Percentiles rank a stretch among this genome's conserved stretches.
Evolutionary conservation across 2,329 filamentous ascomycete species (phyloP).

Genomic region (Penicillium crustosum): DNA sequence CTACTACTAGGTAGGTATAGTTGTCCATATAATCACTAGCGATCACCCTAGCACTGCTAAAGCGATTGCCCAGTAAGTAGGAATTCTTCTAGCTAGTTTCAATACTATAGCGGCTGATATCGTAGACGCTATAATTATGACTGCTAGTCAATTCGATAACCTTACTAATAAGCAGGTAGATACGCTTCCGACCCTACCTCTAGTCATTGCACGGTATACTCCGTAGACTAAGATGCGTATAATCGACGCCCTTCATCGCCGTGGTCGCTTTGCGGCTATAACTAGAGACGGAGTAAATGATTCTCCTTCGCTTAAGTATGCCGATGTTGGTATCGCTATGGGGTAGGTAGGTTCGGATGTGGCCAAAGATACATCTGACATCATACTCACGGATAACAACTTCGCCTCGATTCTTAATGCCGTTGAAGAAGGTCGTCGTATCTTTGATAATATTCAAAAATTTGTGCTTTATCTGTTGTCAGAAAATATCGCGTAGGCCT

Average conservation of each 20-base stretch:
- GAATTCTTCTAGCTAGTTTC: conserved; percentile 66
- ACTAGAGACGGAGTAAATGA: conserved; percentile 86
- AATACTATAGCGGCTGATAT: conserved; percentile 55
- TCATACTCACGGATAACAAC: too few species aligned
- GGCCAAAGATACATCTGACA: too few species aligned
- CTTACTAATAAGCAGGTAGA: conserved; percentile 70
- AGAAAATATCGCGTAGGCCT: too few species aligned
- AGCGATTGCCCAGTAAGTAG: conserved; percentile 73
- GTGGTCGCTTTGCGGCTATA: conserved; percentile 72
- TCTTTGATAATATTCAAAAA: too few species aligned
- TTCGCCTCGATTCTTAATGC: too few species aligned
- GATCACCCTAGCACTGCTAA: conserved; percentile 74
- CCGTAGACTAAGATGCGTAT: conserved; percentile 72
- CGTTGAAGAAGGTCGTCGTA: too few species aligned
- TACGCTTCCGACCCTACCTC: conserved; percentile 50
- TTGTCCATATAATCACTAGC: conserved; percentile 77
- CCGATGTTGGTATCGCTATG: too few species aligned
- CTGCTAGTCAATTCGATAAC: conserved; percentile 73
- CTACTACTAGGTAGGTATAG: conserved; percentile 53
- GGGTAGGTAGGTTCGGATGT: too few species aligned
- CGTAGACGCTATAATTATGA: conserved; percentile 66
- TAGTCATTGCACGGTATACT: conserved; percentile 51
- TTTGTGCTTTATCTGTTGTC: too few species aligned
- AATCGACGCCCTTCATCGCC: conserved; percentile 60
- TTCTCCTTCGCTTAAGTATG: conserved; percentile 46